Evolutionary conservation across 257 asterid genomes (phyloP).

Genomic region (Apocynum venetum): DNA sequence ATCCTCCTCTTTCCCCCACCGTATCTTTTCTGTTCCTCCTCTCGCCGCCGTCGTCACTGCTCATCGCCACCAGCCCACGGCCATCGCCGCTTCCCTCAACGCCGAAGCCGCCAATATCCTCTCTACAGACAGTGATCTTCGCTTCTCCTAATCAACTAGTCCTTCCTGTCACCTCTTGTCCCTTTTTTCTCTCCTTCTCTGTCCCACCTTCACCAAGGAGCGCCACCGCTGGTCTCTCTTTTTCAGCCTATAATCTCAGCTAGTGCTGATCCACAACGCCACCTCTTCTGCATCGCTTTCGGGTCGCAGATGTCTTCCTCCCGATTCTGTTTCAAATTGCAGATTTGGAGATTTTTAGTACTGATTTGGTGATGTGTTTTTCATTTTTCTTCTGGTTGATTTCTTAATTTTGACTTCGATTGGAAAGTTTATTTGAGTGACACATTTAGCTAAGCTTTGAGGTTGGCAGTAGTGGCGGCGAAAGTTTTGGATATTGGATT

Average conservation of each 20-base stretch:
- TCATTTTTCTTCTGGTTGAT: background rate
- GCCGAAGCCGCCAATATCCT: too few relatives aligned
- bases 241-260: background rate
- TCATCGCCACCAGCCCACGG: background rate
- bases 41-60: constrained; percentile 2
- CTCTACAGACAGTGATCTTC: background rate
- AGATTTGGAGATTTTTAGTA: background rate
- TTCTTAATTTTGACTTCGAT: background rate
- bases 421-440: background rate
- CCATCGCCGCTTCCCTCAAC: background rate
- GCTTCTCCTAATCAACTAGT: background rate
- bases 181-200: background rate
- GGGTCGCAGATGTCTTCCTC: background rate
- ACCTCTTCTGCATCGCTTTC: background rate
- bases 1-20: background rate
- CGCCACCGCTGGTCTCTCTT: background rate
- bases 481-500: background rate
- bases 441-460: background rate
- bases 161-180: too few relatives aligned
- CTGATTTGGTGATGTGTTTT: background rate
- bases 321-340: background rate
- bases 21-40: background rate
- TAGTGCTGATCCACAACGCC: background rate
- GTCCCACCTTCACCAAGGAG: background rate
- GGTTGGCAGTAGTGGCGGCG: background rate